A percentile compares a stretch with the other conserved stretches of the same genome.
phyloP scores from a whole-genome alignment of 169 alveolate genomes.

The Plasmodium inui region DNA sequence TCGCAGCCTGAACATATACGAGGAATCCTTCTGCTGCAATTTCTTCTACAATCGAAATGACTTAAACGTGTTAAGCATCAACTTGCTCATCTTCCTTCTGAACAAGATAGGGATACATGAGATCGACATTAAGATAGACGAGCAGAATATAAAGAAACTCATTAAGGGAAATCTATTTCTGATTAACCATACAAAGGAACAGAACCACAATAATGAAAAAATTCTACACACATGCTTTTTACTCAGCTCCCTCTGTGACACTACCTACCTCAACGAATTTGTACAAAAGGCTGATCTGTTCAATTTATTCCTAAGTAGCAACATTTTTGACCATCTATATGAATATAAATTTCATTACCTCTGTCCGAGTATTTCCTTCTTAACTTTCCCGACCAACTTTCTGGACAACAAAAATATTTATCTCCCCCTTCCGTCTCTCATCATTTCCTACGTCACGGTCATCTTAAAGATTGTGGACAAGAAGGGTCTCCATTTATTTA shows the following conservation, averaged over 20 bases:
- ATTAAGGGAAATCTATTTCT: constrained; percentile 63
- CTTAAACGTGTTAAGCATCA: constrained; percentile 47
- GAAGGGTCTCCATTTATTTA: constrained; percentile 46
- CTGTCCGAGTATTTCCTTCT: constrained; percentile 46
- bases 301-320: constrained; percentile 44
- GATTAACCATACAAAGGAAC: not conserved
- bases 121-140: constrained; percentile 48
- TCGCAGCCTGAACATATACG: constrained; percentile 55
- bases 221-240: constrained; percentile 68
- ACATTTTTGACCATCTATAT: constrained; percentile 39
- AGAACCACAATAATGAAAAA: constrained; percentile 29
- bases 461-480: constrained; percentile 53
- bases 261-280: constrained; percentile 54
- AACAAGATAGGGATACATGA: constrained; percentile 60
- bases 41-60: constrained; percentile 58
- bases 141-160: constrained; percentile 28
- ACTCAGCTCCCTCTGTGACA: constrained; percentile 55
- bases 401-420: constrained; percentile 56
- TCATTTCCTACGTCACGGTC: constrained; percentile 45
- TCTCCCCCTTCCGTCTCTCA: constrained; percentile 45
- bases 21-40: constrained; percentile 59
- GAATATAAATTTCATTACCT: constrained; percentile 67
- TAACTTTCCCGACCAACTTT: constrained; percentile 59
- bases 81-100: constrained; percentile 44
- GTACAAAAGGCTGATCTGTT: constrained; percentile 29